Conservation (phyloP, 768 basidiomycete genomes). For the Suillus subalutaceus region DNA sequence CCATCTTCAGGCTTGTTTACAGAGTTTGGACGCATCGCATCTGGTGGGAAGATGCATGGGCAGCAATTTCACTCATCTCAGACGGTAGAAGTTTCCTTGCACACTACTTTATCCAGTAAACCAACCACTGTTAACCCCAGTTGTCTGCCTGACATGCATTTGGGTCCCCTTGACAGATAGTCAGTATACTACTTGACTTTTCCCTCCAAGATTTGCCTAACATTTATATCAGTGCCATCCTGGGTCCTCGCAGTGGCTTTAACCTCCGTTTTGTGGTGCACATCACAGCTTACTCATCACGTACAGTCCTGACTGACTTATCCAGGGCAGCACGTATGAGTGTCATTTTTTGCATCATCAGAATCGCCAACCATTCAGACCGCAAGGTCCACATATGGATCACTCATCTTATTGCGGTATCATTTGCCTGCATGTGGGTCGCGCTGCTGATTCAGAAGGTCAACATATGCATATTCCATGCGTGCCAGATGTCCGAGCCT, state of each 20-base stretch:
- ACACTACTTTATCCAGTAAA: neutral
- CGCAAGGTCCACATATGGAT: slow-evolving; percentile 14
- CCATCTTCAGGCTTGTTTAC: slow-evolving; percentile 28
- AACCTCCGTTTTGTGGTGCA: slow-evolving; percentile 24
- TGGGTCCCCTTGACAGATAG: slow-evolving; percentile 12
- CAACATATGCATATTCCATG: slow-evolving; percentile 9
- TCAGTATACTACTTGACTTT: slow-evolving; percentile 5
- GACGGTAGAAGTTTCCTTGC: slow-evolving; percentile 12
- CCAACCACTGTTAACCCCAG: neutral
- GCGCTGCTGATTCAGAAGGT: slow-evolving; percentile 17
- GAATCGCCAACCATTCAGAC: slow-evolving; percentile 20
- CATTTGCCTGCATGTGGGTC: slow-evolving; percentile 20
- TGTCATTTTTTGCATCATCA: slow-evolving; percentile 26
- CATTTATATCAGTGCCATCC: neutral
- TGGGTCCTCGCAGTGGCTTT: slow-evolving; percentile 24
- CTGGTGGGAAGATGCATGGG: slow-evolving; percentile 33
- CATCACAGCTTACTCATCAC: too few species aligned
- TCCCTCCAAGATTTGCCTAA: slow-evolving; percentile 4
- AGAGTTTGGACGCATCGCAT: slow-evolving; percentile 20
- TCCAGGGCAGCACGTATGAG: slow-evolving; percentile 29
- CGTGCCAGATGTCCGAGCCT: slow-evolving; percentile 15
- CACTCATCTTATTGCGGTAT: slow-evolving; percentile 13
- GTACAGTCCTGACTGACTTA: neutral
- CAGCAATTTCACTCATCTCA: slow-evolving; percentile 15
- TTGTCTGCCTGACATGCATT: slow-evolving; percentile 16